Evolutionary conservation across 2,329 filamentous ascomycete genomes (phyloP).

Genomic region (Cercospora zeae-maydis): DNA sequence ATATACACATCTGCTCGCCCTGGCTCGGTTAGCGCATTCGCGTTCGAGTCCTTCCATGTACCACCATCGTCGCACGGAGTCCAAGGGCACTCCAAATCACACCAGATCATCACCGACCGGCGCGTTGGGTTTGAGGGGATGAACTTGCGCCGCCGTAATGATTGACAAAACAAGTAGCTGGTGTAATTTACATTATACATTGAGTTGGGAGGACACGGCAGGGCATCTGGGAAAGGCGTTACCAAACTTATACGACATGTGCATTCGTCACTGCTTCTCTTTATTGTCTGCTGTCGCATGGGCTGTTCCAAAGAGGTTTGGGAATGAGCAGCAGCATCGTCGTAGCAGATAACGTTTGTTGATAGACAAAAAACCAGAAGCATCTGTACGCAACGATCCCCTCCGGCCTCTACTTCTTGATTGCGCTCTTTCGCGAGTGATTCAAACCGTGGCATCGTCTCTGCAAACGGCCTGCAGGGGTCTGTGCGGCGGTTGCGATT

Average conservation of each 20-base stretch:
- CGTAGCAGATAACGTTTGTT: conserved; percentile 3
- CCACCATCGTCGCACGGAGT: conserved; percentile 6
- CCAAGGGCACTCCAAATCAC: conserved; percentile 1
- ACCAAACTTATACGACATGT: not conserved
- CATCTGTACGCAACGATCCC: not conserved
- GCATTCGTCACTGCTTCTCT: conserved; percentile 3
- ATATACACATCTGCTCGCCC: conserved; percentile 4
- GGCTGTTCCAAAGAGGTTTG: not conserved
- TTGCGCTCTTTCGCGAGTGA: not conserved
- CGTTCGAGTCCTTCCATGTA: conserved; percentile 5
- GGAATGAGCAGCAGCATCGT: not conserved
- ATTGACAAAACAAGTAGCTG: conserved; percentile 1
- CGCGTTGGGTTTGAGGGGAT: not conserved
- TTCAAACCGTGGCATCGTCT: not conserved
- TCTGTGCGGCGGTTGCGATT: not conserved
- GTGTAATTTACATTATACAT: conserved; percentile 12
- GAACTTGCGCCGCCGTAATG: not conserved
- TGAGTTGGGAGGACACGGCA: not conserved
- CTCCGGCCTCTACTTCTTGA: not conserved
- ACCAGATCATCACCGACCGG: not conserved
- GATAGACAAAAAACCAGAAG: conserved; percentile 5
- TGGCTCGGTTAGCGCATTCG: not conserved
- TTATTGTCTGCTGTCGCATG: not conserved
- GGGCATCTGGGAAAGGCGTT: conserved; percentile 6
- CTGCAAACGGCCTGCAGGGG: conserved; percentile 1